Evolutionary conservation across 345 rosid species (phyloP).

Genomic region (Salix suchowensis): DNA sequence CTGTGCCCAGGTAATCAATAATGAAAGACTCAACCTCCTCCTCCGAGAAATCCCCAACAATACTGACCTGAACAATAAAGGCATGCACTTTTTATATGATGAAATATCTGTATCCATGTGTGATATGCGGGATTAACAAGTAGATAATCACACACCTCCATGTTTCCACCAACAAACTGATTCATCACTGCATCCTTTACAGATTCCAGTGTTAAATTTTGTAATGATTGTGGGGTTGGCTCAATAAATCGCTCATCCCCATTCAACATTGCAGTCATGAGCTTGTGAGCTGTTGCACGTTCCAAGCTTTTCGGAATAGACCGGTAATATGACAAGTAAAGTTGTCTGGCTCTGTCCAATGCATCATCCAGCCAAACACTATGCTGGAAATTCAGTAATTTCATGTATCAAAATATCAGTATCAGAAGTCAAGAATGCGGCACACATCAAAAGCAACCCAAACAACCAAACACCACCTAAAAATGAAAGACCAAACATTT

Average conservation of each 20-base stretch:
- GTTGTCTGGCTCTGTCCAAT: constrained; percentile 93
- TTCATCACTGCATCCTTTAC: constrained; percentile 94
- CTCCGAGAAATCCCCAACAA: constrained; percentile 92
- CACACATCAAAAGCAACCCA: neutral
- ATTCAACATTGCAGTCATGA: constrained; percentile 93
- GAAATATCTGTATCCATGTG: constrained; percentile 9
- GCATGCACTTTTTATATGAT: constrained; percentile 11
- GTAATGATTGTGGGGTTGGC: constrained; percentile 82
- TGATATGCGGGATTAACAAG: neutral
- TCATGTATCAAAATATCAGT: neutral
- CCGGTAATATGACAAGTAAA: constrained; percentile 85
- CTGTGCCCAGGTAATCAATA: constrained; percentile 91
- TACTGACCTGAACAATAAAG: constrained; percentile 59
- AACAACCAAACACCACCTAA: neutral
- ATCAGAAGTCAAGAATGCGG: neutral
- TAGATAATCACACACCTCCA: constrained; percentile 62
- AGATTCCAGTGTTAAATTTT: constrained; percentile 60
- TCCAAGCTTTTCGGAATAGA: constrained; percentile 99
- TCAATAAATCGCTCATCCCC: constrained; percentile 96
- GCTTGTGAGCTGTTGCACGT: constrained; percentile 98
- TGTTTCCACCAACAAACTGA: constrained; percentile 86
- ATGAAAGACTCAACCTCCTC: constrained; percentile 81
- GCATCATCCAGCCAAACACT: constrained; percentile 99
- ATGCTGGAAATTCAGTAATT: constrained; percentile 61
- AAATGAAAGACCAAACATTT: neutral